Percentiles rank a stretch among this genome's conserved stretches.
phyloP scores from a whole-genome alignment of 257 asterid genomes.

The Petunia axillaris region DNA sequence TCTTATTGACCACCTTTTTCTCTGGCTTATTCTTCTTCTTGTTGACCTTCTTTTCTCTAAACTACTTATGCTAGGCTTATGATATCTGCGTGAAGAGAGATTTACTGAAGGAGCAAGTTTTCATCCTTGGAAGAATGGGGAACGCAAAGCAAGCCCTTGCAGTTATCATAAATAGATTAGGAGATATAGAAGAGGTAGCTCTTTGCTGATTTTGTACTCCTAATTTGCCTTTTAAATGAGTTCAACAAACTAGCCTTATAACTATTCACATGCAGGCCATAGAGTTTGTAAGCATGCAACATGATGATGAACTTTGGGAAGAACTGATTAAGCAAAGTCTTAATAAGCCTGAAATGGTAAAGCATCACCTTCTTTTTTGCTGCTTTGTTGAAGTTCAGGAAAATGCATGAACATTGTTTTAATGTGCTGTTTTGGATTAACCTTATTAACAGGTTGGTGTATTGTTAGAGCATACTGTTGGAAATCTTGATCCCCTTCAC shows the following conservation, averaged over 20 bases:
- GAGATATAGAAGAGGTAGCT: constrained; percentile 88
- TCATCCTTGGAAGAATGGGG: constrained; percentile 99
- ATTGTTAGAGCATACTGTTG: constrained; percentile 95
- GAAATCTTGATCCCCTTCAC: constrained; percentile 97
- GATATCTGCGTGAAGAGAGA: constrained; percentile 78
- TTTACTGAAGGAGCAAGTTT: constrained; percentile 86
- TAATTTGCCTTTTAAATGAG: constrained; percentile 26
- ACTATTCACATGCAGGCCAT: constrained; percentile 66
- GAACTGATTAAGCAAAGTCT: constrained; percentile 89
- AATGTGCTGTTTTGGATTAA: constrained; percentile 15
- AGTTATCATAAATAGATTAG: constrained; percentile 81
- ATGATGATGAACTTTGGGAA: constrained; percentile 99
- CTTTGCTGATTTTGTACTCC: constrained; percentile 30
- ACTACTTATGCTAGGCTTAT: constrained; percentile 67
- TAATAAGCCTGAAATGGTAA: constrained; percentile 97
- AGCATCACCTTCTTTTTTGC: constrained; percentile 26
- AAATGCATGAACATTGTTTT: constrained; percentile 6
- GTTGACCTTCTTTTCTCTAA: not conserved
- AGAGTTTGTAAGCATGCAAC: constrained; percentile 92
- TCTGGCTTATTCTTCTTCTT: constrained; percentile 14
- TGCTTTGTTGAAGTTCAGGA: not conserved
- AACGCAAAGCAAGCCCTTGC: constrained; percentile 88
- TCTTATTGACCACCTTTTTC: constrained; percentile 1
- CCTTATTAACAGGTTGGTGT: constrained; percentile 75
- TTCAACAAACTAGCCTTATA: constrained; percentile 32